Evolutionary conservation across 2,329 filamentous ascomycete species (phyloP).

Genomic region (Fusarium algeriense): DNA sequence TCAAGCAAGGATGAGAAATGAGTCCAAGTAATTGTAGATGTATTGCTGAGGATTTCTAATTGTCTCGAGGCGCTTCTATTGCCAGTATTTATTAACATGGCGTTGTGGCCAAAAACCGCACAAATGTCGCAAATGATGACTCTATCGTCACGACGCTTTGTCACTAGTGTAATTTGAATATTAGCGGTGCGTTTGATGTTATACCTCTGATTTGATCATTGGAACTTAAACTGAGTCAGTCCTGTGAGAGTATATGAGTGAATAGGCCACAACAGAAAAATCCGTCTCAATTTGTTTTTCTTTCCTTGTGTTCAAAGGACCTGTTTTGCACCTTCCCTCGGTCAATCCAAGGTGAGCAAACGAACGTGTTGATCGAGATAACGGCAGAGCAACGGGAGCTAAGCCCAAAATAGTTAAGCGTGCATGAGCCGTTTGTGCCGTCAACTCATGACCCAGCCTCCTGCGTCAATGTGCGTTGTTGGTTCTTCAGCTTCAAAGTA

Average conservation of each 20-base stretch:
- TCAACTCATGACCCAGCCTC: not conserved
- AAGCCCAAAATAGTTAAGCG: conserved; percentile 18
- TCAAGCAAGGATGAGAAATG: not conserved
- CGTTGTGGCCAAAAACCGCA: conserved; percentile 50
- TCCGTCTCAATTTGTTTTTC: not conserved
- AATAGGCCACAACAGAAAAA: not conserved
- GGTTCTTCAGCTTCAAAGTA: not conserved
- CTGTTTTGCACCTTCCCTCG: not conserved
- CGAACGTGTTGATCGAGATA: not conserved
- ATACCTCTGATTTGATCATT: not conserved
- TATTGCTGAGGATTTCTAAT: conserved; percentile 12
- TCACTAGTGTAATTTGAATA: conserved; percentile 29
- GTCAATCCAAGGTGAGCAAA: conserved; percentile 3
- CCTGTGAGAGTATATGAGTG: not conserved
- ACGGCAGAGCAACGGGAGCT: not conserved
- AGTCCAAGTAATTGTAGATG: not conserved
- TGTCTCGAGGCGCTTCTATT: conserved; percentile 17
- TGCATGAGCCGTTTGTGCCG: conserved; percentile 1
- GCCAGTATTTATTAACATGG: conserved; percentile 31
- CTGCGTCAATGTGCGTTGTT: not conserved
- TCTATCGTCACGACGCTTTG: conserved; percentile 30
- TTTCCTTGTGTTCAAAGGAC: not conserved
- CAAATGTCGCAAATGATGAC: conserved; percentile 51
- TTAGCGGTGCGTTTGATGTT: not conserved
- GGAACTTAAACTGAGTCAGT: not conserved